phyloP scores from a whole-genome alignment of 257 asterid genomes.

The Penstemon barbatus region DNA sequence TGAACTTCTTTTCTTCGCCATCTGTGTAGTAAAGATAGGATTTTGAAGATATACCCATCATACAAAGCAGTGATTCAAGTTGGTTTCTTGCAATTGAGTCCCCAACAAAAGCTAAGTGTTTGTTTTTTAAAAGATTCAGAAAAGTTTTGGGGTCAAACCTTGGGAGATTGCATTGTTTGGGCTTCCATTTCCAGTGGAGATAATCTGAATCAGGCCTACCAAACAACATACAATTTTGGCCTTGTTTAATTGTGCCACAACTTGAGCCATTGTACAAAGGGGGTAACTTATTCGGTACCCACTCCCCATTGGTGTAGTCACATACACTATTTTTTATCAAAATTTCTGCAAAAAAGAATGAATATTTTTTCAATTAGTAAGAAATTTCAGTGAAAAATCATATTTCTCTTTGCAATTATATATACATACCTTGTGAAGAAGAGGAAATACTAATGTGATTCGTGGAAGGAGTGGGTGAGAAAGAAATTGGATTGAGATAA shows the following conservation, averaged over 20 bases:
- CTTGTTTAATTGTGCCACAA: conserved; percentile 61
- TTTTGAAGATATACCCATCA: conserved; percentile 46
- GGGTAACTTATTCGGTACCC: conserved; percentile 44
- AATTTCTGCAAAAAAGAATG: conserved; percentile 31
- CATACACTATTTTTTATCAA: conserved; percentile 34
- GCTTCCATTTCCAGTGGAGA: conserved; percentile 77
- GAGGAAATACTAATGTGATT: conserved; percentile 23
- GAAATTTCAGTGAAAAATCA: neutral
- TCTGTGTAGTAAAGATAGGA: conserved; percentile 47
- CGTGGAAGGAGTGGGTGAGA: conserved; percentile 29
- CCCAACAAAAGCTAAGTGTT: conserved; percentile 79
- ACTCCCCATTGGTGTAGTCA: conserved; percentile 62
- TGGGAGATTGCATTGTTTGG: conserved; percentile 59
- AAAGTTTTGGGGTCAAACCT: conserved; percentile 56
- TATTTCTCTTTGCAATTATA: no score
- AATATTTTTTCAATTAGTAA: no score
- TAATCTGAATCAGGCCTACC: conserved; percentile 71
- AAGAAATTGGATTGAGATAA: conserved; percentile 39
- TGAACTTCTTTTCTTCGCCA: conserved; percentile 63
- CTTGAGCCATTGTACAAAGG: conserved; percentile 70
- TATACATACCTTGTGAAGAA: conserved; percentile 40
- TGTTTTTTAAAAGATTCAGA: conserved; percentile 51
- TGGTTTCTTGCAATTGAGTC: conserved; percentile 88
- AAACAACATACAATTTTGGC: conserved; percentile 63
- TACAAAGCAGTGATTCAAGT: conserved; percentile 69